Conservation (phyloP, 257 asterid genomes). For the Sherardia arvensis region DNA sequence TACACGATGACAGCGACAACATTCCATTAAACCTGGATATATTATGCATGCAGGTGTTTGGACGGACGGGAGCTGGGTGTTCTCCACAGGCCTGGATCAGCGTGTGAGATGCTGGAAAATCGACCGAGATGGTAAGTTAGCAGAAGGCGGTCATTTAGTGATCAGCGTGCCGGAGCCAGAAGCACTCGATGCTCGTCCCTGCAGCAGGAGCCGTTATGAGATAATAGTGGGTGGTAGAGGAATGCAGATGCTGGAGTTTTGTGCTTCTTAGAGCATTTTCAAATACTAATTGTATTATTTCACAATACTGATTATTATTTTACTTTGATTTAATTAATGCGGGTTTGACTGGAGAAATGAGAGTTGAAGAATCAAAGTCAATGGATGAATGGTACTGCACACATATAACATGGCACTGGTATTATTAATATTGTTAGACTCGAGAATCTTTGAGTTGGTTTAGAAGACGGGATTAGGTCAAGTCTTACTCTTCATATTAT, state of each 20-base stretch:
- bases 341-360: too few relatives aligned
- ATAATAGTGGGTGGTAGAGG: slow-evolving; percentile 95
- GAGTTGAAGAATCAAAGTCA: too few relatives aligned
- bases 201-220: slow-evolving; percentile 68
- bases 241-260: slow-evolving; percentile 78
- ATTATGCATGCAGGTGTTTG: slow-evolving; percentile 52
- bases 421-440: too few relatives aligned
- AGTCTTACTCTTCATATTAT: too few relatives aligned
- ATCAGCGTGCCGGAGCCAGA: slow-evolving; percentile 96
- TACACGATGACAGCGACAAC: neutral
- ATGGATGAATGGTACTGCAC: too few relatives aligned
- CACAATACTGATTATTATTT: too few relatives aligned
- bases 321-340: too few relatives aligned
- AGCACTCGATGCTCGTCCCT: slow-evolving; percentile 60
- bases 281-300: too few relatives aligned
- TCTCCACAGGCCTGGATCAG: slow-evolving; percentile 91
- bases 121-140: slow-evolving; percentile 31
- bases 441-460: too few relatives aligned
- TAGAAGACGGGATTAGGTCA: too few relatives aligned
- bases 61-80: slow-evolving; percentile 90
- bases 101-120: slow-evolving; percentile 82
- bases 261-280: slow-evolving; percentile 16
- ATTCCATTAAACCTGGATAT: neutral
- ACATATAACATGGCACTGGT: too few relatives aligned
- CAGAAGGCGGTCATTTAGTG: slow-evolving; percentile 51